Evolutionary conservation across 495 filamentous ascomycete genomes (phyloP).

Genomic region (Penicillium verhagenii): DNA sequence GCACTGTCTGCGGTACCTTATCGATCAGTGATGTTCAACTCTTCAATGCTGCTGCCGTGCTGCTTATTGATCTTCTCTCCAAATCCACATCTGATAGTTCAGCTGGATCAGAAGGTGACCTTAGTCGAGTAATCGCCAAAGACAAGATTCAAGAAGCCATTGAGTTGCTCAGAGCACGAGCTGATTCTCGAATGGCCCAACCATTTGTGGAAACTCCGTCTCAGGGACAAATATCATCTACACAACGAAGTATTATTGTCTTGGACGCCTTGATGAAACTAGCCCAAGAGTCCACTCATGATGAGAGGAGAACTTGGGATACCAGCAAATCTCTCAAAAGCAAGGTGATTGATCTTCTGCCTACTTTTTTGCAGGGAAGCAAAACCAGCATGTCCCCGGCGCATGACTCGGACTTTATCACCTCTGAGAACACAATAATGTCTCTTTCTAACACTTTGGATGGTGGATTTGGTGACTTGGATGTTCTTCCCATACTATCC

Average conservation of each 20-base stretch:
- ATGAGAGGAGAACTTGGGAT: background rate
- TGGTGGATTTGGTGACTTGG: background rate
- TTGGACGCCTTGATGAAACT: conserved; percentile 26
- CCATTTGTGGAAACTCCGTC: too few relatives aligned
- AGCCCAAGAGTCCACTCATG: conserved; percentile 6
- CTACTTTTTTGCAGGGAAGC: background rate
- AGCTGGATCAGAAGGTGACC: conserved; percentile 5
- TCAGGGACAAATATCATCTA: too few relatives aligned
- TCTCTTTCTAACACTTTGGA: background rate
- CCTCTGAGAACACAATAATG: background rate
- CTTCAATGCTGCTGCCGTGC: conserved; percentile 21
- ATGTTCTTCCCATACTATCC: background rate
- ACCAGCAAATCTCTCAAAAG: background rate
- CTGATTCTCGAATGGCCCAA: background rate
- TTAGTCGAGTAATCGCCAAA: conserved; percentile 24
- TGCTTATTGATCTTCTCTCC: conserved; percentile 21
- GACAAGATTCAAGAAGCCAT: conserved; percentile 28
- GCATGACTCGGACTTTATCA: background rate
- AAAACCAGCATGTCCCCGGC: background rate
- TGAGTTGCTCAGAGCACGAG: conserved; percentile 14
- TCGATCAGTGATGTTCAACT: conserved; percentile 18
- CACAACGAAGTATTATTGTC: conserved; percentile 10
- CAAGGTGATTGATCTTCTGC: background rate
- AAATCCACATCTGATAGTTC: background rate
- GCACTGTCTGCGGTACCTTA: conserved; percentile 26